Conservation (phyloP, 371 early-diverging fungal species). For the Apophysomyces sp. region DNA sequence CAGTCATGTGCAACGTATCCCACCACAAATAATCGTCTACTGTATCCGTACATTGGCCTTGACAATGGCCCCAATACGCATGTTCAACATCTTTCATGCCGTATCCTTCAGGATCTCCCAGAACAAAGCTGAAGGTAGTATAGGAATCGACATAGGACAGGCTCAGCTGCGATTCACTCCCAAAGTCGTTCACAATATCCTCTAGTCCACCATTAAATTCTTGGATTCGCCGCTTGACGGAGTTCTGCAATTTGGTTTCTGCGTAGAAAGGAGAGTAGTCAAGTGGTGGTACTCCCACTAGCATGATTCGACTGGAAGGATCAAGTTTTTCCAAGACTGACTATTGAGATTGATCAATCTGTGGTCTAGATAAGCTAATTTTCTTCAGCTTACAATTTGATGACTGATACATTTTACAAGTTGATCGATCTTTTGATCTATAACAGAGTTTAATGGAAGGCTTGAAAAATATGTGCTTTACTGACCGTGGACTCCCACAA, state of each 20-base stretch:
- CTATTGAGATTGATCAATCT: constrained; percentile 1
- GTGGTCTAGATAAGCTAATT: not conserved
- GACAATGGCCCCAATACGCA: constrained; percentile 49
- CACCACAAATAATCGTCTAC: constrained; percentile 44
- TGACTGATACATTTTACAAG: constrained; percentile 8
- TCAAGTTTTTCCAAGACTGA: constrained; percentile 4
- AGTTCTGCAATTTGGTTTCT: constrained; percentile 2
- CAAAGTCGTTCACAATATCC: constrained; percentile 24
- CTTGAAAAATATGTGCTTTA: not conserved
- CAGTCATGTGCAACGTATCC: constrained; percentile 41
- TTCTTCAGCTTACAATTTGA: constrained; percentile 3
- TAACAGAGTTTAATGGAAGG: not conserved
- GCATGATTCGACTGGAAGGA: constrained; percentile 20
- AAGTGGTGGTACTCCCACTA: constrained; percentile 39
- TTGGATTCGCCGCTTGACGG: constrained; percentile 26
- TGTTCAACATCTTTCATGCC: constrained; percentile 35
- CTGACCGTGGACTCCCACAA: constrained; percentile 19
- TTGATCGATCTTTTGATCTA: not conserved
- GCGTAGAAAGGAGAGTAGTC: constrained; percentile 39
- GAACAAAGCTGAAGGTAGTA: constrained; percentile 25
- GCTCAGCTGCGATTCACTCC: not conserved
- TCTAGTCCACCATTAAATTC: constrained; percentile 40
- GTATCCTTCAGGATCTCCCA: constrained; percentile 34
- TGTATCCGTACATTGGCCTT: constrained; percentile 31
- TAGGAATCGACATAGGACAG: constrained; percentile 30